Base-by-base conservation (phyloP, 257 asterid species). In the Hygrophila difformis region DNA sequence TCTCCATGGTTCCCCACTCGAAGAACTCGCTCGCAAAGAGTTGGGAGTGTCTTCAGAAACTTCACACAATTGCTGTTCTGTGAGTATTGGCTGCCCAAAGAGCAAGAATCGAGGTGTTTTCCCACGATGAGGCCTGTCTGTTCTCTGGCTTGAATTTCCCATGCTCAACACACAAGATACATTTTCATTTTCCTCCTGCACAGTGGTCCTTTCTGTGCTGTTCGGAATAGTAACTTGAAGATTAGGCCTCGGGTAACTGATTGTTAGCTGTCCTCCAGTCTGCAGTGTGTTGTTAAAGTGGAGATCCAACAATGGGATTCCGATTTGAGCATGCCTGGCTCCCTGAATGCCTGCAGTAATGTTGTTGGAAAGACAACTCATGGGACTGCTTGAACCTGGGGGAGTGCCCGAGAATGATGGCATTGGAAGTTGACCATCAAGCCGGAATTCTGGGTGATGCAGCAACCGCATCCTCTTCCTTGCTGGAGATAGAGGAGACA, bases 281-380 rank as follows among this genome's bases (percentile, higher is more conserved):
- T 78, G 87, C 69, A 75, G 79, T 64, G 79, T 81, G 78, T 78
- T 81, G 78, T 72, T 78, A 50, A 75, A 72, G 60, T 70, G 94
- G 81, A 84, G 73, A 54, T 72, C 95, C 75, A 64, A 63, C 36
- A 78, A 66, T 0, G 86, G 93, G 52, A 67, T 75, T 78, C 95
- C 97, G 57, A 69, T 67, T 78, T 81, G 87, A 73, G 87, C 81
- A 79, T 89, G 98, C 98, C 98, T 85, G 98, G 98, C 88, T 89
- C 94, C 96, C 96, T 89, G 98, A 82, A 89, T 71, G 91, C 96
- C 96, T 74, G 87, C 94, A 85, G 98, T 38, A 19, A 73, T 47
- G 68, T 66, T 72, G 80, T 82, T 86, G 0, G 84, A 53, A 24
- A 74, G 73, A 77, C 81, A 68, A 59, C 70, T 62, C 33, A 82